A percentile compares a stretch with the other conserved stretches of the same genome.
Conservation (phyloP, 2,329 filamentous ascomycete genomes). For the Ophiostoma sp. region DNA sequence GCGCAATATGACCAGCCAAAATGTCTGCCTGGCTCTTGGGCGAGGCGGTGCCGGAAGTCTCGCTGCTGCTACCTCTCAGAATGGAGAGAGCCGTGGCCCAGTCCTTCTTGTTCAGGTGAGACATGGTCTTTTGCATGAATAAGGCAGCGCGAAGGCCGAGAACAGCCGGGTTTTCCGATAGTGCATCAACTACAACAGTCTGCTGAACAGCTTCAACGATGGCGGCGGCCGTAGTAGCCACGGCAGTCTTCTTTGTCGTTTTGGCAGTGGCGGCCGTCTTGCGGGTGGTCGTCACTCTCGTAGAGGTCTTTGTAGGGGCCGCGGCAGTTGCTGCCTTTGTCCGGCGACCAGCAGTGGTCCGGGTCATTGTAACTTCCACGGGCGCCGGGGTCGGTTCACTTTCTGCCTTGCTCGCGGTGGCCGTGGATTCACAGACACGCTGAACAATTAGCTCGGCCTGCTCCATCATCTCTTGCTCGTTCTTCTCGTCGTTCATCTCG, state of each 20-base stretch:
- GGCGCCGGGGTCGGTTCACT: neutral
- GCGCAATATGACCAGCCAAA: constrained; percentile 58
- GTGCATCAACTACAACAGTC: neutral
- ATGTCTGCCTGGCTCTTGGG: constrained; percentile 34
- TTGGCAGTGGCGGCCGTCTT: constrained; percentile 34
- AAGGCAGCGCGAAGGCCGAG: constrained; percentile 43
- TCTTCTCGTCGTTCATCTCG: constrained; percentile 48
- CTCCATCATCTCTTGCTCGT: constrained; percentile 46
- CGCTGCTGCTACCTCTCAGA: constrained; percentile 44
- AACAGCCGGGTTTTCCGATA: constrained; percentile 31
- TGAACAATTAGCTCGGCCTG: constrained; percentile 48
- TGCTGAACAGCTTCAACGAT: neutral
- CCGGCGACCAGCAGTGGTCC: constrained; percentile 17
- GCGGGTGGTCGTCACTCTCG: constrained; percentile 30
- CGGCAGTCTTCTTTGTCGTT: constrained; percentile 17
- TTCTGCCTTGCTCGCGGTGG: neutral
- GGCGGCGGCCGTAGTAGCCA: neutral
- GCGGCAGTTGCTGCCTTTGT: constrained; percentile 32
- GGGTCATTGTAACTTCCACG: neutral
- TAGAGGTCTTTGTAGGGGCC: constrained; percentile 35
- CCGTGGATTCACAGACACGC: neutral
- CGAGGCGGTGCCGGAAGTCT: neutral
- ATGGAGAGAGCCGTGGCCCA: constrained; percentile 59
- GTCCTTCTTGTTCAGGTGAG: constrained; percentile 51
- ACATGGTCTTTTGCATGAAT: constrained; percentile 46